Conservation (phyloP, 306 rosid genomes). For the Alnus glutinosa region DNA sequence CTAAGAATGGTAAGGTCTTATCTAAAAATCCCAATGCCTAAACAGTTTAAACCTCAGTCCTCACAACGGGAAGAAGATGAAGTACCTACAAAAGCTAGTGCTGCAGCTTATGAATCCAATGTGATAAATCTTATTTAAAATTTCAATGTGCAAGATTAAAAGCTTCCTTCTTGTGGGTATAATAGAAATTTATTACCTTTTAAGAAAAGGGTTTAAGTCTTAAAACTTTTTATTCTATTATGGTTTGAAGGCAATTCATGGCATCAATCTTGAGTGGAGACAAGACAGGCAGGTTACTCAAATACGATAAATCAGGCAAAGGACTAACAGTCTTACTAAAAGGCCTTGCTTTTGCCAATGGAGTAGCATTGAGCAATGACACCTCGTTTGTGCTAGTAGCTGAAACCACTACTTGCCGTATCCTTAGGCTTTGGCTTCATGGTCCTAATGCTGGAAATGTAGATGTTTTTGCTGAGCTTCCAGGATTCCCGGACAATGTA, state of each 20-base stretch:
- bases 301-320: constrained; percentile 61
- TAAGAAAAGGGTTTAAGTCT: not conserved
- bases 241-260: constrained; percentile 74
- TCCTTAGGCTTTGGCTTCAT: constrained; percentile 78
- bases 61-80: too few species aligned
- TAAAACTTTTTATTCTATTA: constrained; percentile 4
- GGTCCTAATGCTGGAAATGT: constrained; percentile 72
- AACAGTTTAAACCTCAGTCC: not conserved
- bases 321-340: constrained; percentile 58
- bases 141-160: not conserved
- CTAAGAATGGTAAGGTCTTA: not conserved
- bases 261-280: constrained; percentile 60
- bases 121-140: not conserved
- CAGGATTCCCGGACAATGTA: constrained; percentile 82
- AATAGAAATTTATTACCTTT: not conserved
- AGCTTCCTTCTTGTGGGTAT: not conserved
- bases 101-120: not conserved
- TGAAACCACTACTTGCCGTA: constrained; percentile 56
- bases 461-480: constrained; percentile 62
- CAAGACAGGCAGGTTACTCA: constrained; percentile 71
- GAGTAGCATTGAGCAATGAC: constrained; percentile 80
- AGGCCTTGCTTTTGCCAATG: constrained; percentile 76
- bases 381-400: constrained; percentile 74
- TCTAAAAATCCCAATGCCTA: not conserved
- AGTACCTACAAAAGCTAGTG: not conserved